Evolutionary conservation across 306 rosid genomes (phyloP).

Genomic region (Trifolium dubium): DNA sequence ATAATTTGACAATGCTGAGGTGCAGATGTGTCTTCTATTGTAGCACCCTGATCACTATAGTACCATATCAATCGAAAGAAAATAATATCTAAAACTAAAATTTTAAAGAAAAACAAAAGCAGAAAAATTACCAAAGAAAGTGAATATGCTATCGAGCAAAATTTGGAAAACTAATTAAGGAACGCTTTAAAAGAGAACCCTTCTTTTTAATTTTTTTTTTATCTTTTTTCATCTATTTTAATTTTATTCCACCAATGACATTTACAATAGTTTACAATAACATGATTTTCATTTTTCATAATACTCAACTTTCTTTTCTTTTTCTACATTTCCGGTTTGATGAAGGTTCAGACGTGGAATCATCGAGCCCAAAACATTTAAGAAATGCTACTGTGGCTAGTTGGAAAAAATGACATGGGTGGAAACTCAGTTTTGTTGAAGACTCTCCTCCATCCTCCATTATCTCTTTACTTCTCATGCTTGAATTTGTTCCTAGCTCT

Average conservation of each 20-base stretch:
- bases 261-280: slow-evolving; percentile 1
- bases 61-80: too few species aligned
- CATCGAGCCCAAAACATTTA: slow-evolving; percentile 85
- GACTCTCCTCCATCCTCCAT: slow-evolving; percentile 51
- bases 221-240: too few species aligned
- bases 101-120: too few species aligned
- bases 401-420: slow-evolving; percentile 73
- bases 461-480: slow-evolving; percentile 53
- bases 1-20: too few species aligned
- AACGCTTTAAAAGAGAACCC: too few species aligned
- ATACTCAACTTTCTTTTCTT: slow-evolving; percentile 52
- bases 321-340: slow-evolving; percentile 48
- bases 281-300: slow-evolving; percentile 7
- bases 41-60: too few species aligned
- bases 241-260: neutral
- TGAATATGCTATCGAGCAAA: too few species aligned
- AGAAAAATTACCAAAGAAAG: too few species aligned
- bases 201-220: too few species aligned
- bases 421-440: slow-evolving; percentile 47
- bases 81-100: too few species aligned
- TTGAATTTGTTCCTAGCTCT: slow-evolving; percentile 53
- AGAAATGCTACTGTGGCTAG: slow-evolving; percentile 76
- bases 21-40: too few species aligned
- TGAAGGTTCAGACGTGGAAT: slow-evolving; percentile 55
- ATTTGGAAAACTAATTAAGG: too few species aligned